Base-by-base conservation (phyloP, 2,329 filamentous ascomycete genomes). In the Fusarium robinianum region DNA sequence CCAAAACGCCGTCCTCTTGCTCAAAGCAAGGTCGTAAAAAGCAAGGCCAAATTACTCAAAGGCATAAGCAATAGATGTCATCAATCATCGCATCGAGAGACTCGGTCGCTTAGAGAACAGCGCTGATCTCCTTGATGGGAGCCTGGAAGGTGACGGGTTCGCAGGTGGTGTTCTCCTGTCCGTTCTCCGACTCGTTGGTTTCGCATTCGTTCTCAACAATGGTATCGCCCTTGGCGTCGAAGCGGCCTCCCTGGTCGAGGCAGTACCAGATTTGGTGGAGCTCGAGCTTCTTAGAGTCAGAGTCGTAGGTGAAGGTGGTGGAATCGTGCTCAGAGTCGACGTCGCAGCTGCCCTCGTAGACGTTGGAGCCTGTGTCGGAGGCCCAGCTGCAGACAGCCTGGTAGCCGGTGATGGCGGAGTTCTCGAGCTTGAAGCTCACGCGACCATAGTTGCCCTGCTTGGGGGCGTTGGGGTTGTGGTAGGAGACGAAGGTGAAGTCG, bases 181-280 rank as follows among this genome's bases (percentile, higher is more conserved):
- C n/a, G n/a, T n/a, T n/a, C 6, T 14, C 51, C 33, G 53, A 52
- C 35, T 65, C 61, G 11, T 54, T 32, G n/a, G n/a, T n/a, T n/a
- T n/a, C n/a, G 52, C 65, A 67, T n/a, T 49, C 23, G 12, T 63
- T 51, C 12, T 63, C 45, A 34, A 63, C 57, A 11, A 51, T 54
- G 9, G 47, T 53, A 14, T 47, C 49, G 26, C 65, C 65, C 46
- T 52, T 58, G 45, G 66, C 66, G 25, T 50, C 58, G 51, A 61
- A 66, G 33, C 55, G 51, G 5, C 58, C 61, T 6, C 63, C 63
- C 49, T 77, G 71, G 27, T 74, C 69, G 25, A 54, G 53, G 58
- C 77, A 80, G 4, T 54, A 57, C 76, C 76, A 79, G 15, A 64
- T 72, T 66, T 79, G 75, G 59, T 72, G 72, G 48, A 79, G 51